A percentile compares a stretch with the other conserved stretches of the same genome.
Conservation (phyloP, 345 rosid species). For the Lepidium africanum region DNA sequence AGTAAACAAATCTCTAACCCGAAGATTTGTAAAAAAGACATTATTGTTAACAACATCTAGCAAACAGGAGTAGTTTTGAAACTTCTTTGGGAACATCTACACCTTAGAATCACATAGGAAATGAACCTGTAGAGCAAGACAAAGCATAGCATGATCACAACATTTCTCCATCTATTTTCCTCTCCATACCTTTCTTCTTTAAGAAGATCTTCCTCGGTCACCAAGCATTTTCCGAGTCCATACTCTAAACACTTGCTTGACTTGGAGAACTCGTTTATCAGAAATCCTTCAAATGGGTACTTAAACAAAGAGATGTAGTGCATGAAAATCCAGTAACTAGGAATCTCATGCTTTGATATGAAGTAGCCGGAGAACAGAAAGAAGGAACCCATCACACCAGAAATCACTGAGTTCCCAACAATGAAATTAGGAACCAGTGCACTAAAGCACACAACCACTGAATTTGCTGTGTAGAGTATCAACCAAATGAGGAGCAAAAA, state of each 20-base stretch:
- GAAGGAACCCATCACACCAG: conserved; percentile 95
- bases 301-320: conserved; percentile 84
- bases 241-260: conserved; percentile 69
- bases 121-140: conserved; percentile 72
- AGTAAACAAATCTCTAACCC: conserved; percentile 29
- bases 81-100: conserved; percentile 58
- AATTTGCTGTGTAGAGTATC: conserved; percentile 90
- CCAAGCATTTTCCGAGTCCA: conserved; percentile 55
- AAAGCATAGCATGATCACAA: conserved; percentile 64
- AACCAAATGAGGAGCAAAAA: conserved; percentile 83
- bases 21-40: conserved; percentile 25
- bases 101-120: conserved; percentile 69
- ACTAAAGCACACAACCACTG: conserved; percentile 90
- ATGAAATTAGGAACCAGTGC: conserved; percentile 92
- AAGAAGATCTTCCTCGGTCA: conserved; percentile 61
- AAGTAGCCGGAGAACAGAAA: conserved; percentile 96
- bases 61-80: conserved; percentile 25
- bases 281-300: conserved; percentile 93
- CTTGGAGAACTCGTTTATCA: conserved; percentile 82
- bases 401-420: conserved; percentile 78
- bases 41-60: conserved; percentile 8
- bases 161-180: conserved; percentile 60
- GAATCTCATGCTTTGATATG: conserved; percentile 72
- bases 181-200: conserved; percentile 73
- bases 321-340: conserved; percentile 90